A percentile compares a stretch with the other conserved stretches of the same genome.
These are phyloP conservation scores for Aureobasidium zeae DNA, from an alignment of 2,329 filamentous ascomycete genomes.

Conservation along the genomic window DNA sequence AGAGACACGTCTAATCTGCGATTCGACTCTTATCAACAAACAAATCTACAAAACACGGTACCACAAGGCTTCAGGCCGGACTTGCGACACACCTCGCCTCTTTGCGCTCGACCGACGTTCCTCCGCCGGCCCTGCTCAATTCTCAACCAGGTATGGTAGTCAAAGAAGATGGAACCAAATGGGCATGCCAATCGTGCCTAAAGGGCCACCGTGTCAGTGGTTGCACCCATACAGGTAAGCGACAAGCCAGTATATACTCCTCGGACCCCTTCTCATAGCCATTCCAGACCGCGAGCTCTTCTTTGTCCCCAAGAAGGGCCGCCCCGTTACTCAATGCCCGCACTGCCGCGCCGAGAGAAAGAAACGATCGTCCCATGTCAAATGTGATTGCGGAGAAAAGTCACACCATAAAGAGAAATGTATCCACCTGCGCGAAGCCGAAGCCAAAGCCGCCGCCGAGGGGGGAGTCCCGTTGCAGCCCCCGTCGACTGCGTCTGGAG, in stretches of 20 bases:
- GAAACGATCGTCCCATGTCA: constrained; percentile 86
- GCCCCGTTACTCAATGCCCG: constrained; percentile 92
- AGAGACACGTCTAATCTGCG: constrained; percentile 15
- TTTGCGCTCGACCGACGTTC: constrained; percentile 5
- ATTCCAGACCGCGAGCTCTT: constrained; percentile 75
- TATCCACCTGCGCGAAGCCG: constrained; percentile 33
- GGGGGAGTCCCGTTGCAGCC: background rate
- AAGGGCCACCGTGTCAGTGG: constrained; percentile 98
- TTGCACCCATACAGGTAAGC: constrained; percentile 88
- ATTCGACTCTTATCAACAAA: background rate
- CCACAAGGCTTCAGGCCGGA: constrained; percentile 6
- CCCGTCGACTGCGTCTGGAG: background rate
- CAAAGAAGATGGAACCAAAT: constrained; percentile 76
- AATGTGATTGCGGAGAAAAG: constrained; percentile 89
- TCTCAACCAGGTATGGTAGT: constrained; percentile 27
- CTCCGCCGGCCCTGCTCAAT: constrained; percentile 14
- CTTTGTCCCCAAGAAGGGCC: constrained; percentile 95
- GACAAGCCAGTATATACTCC: constrained; percentile 1
- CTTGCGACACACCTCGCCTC: constrained; percentile 2
- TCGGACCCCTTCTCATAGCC: constrained; percentile 5
- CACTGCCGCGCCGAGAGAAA: constrained; percentile 96
- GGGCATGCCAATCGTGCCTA: constrained; percentile 94
- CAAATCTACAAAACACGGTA: constrained; percentile 9
- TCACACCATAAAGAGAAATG: constrained; percentile 50
- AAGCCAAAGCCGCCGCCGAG: constrained; percentile 24